These are phyloP conservation scores for Phytophthora uliginosa DNA, from an alignment of 352 stramenopile species.

Conservation along the genomic window DNA sequence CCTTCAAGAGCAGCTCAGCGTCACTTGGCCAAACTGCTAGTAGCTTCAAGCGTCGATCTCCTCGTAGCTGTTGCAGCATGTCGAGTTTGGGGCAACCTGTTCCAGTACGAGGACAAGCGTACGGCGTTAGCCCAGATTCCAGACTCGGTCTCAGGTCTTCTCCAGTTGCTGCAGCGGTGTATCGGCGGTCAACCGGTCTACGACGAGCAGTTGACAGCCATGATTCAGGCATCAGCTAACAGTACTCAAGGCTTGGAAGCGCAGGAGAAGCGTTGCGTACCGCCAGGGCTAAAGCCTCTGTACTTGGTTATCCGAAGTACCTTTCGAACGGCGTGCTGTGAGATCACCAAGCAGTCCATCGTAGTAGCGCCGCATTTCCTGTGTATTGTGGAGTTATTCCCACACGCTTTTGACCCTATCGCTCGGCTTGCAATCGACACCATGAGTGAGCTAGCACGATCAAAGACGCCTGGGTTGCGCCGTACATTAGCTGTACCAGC, in stretches of 20 bases:
- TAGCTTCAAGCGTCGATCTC: slow-evolving; percentile 22
- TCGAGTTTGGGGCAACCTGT: slow-evolving; percentile 74
- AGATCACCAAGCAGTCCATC: slow-evolving; percentile 43
- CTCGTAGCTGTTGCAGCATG: slow-evolving; percentile 48
- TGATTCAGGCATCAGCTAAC: slow-evolving; percentile 4
- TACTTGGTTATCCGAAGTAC: slow-evolving; percentile 49
- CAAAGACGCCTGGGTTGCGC: slow-evolving; percentile 31
- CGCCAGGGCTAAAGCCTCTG: slow-evolving; percentile 36
- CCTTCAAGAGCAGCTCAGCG: slow-evolving; percentile 54
- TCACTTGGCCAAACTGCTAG: slow-evolving; percentile 56
- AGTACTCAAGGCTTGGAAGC: slow-evolving; percentile 5
- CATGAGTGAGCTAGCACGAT: slow-evolving; percentile 47
- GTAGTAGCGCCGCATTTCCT: slow-evolving; percentile 58
- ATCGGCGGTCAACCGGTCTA: slow-evolving; percentile 12
- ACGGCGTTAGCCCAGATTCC: slow-evolving; percentile 46
- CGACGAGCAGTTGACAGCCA: not conserved
- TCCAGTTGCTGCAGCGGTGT: slow-evolving; percentile 45
- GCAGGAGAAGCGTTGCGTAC: slow-evolving; percentile 28
- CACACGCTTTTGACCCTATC: slow-evolving; percentile 46
- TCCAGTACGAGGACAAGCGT: slow-evolving; percentile 70
- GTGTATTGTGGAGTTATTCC: slow-evolving; percentile 54
- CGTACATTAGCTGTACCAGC: slow-evolving; percentile 48
- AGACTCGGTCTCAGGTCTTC: slow-evolving; percentile 51
- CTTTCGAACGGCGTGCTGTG: slow-evolving; percentile 32
- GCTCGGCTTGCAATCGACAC: slow-evolving; percentile 50